Percentiles rank a stretch among this genome's conserved stretches.
Conservation (phyloP, 345 rosid genomes). For the Euphorbia lathyris region DNA sequence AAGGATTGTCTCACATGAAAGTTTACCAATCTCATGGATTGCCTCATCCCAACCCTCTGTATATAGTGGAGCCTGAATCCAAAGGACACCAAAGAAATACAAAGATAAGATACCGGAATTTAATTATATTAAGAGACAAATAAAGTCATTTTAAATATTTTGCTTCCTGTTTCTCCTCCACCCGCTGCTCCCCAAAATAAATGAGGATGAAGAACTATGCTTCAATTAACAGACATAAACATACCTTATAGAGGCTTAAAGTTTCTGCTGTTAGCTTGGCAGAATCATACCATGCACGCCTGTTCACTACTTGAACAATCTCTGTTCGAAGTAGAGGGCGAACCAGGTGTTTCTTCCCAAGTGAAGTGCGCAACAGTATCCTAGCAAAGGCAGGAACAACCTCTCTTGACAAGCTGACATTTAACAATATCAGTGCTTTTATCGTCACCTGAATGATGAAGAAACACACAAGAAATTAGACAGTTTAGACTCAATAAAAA, state of each 20-base stretch:
- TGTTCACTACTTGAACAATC: constrained; percentile 88
- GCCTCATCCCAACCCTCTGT: constrained; percentile 98
- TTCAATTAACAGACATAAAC: background rate
- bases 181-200: too few species aligned
- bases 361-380: constrained; percentile 78
- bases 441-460: constrained; percentile 45
- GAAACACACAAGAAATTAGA: background rate
- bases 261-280: constrained; percentile 76
- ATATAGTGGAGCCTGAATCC: constrained; percentile 67
- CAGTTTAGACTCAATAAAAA: background rate
- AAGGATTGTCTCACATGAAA: constrained; percentile 77
- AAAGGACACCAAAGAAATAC: background rate
- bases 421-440: constrained; percentile 69
- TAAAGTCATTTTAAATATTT: background rate
- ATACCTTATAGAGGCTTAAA: constrained; percentile 83
- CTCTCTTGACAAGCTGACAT: constrained; percentile 83
- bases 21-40: constrained; percentile 83
- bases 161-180: background rate
- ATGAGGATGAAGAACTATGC: background rate
- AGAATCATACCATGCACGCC: constrained; percentile 92
- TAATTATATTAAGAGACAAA: background rate
- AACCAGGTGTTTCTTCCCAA: constrained; percentile 94
- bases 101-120: background rate
- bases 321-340: constrained; percentile 82
- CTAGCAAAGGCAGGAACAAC: constrained; percentile 92